Base-by-base conservation (phyloP, 805 yeast genomes). In the Wickerhamiella kurtzmanii region DNA sequence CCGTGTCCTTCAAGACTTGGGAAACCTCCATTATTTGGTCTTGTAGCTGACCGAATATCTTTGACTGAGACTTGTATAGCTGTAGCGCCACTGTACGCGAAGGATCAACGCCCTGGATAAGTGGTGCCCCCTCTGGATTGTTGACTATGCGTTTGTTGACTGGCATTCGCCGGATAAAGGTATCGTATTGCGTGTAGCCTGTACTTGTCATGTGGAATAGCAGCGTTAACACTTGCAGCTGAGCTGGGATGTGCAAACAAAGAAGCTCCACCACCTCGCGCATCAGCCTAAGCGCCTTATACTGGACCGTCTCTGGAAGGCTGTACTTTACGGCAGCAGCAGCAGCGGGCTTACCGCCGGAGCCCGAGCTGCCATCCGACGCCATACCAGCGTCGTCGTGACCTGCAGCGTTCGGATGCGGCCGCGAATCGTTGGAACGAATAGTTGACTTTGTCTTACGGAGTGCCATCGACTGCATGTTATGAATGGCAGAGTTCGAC, bases 31-130 rank as follows among this genome's bases (percentile, higher is more conserved):
- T 48, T 18, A 69, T 47, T 15, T 49, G 56, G 18, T 64, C 63
- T 28, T 62, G 56, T 11, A 62, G 51, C 3, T 65, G 60, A 37
- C 64, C 66, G 56, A 79, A 77, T 1, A 78, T 63, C 5, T 62
- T 59, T 11, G 68, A 67, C 61, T 80, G 68, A 28, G 70, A 63
- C 18, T 67, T 62, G 13, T 69, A 62, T 40, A 76, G 58, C 8
- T 69, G 75, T 44, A 66, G 69, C 2, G 81, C 73, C 48, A 69
- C 69, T 13, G 63, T 61, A 51, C 75, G 63, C 50, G 73, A 74
- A 15, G 73, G 64, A 45, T 69, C 73, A 53, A 70, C 62, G 11
- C 57, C 70, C 53, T 57, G 65, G 50, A 60, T 62, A 6, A 50
- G 44, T 2, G 59, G 57, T 17, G 64, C 64, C 44, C 50, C 49